Percentiles rank a stretch among this genome's conserved stretches.
phyloP scores from a whole-genome alignment of 345 rosid species.

The Erucastrum elatum region DNA sequence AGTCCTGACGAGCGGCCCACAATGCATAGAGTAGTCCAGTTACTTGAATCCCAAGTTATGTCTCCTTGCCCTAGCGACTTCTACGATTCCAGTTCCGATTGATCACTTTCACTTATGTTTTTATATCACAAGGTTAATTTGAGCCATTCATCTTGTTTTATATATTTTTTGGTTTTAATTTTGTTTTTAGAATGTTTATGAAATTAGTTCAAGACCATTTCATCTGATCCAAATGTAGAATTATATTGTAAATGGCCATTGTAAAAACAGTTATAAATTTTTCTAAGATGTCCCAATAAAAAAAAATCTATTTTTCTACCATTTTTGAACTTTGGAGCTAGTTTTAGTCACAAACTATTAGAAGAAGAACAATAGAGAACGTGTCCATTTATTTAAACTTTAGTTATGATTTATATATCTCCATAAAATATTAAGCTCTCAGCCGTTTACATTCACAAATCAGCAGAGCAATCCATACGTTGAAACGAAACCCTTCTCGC shows the following conservation, averaged over 20 bases:
- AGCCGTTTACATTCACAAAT: neutral
- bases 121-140: too few relatives aligned
- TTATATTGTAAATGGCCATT: constrained; percentile 23
- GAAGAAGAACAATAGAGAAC: neutral
- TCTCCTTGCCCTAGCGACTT: constrained; percentile 98
- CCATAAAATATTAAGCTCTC: neutral
- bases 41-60: constrained; percentile 93
- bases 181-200: constrained; percentile 1
- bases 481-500: constrained; percentile 48
- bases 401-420: neutral
- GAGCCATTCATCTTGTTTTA: neutral
- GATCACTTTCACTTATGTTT: constrained; percentile 16
- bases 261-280: neutral
- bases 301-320: too few relatives aligned
- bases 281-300: neutral
- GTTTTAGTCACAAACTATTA: neutral
- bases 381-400: neutral
- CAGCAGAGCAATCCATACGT: constrained; percentile 47
- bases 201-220: neutral
- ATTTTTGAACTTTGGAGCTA: neutral
- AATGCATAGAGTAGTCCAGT: constrained; percentile 94
- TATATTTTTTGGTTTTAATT: neutral
- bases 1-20: constrained; percentile 88
- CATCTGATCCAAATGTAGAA: constrained; percentile 14
- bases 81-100: constrained; percentile 87